Evolutionary conservation across 2,329 filamentous ascomycete genomes (phyloP).

Genomic region (Pyrenophora seminiperda): DNA sequence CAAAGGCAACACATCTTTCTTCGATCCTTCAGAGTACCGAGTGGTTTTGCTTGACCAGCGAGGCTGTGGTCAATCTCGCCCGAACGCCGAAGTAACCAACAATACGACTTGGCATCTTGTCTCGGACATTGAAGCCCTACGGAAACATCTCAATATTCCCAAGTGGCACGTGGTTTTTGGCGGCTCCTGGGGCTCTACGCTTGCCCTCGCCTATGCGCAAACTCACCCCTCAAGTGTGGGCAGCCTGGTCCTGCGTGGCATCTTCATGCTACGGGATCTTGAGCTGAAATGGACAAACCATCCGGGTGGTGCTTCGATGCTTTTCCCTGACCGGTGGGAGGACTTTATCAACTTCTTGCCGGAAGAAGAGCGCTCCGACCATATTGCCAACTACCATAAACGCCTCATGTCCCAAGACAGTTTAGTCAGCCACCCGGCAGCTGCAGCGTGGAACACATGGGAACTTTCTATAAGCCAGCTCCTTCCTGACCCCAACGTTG

Average conservation of each 20-base stretch:
- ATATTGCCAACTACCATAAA: conserved; percentile 49
- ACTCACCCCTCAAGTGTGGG: conserved; percentile 48
- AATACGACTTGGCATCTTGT: conserved; percentile 55
- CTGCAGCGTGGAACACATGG: conserved; percentile 47
- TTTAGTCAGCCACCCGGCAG: conserved; percentile 37
- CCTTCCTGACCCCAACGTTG: conserved; percentile 23
- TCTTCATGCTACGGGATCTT: conserved; percentile 47
- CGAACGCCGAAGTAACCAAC: conserved; percentile 48
- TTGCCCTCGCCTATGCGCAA: conserved; percentile 54
- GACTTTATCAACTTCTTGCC: conserved; percentile 46
- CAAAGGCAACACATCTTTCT: conserved; percentile 49
- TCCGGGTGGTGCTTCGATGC: conserved; percentile 33
- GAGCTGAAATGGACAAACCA: conserved; percentile 48
- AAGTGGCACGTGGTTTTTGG: conserved; percentile 57
- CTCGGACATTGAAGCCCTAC: conserved; percentile 53
- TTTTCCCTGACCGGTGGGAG: conserved; percentile 51
- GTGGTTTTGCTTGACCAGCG: conserved; percentile 57
- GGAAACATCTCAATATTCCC: conserved; percentile 49
- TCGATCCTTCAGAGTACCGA: conserved; percentile 53
- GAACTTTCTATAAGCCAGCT: conserved; percentile 42
- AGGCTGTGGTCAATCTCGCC: conserved; percentile 53
- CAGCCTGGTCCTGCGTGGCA: conserved; percentile 51
- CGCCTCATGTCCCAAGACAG: conserved; percentile 45
- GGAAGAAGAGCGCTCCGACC: conserved; percentile 46
- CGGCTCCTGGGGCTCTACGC: conserved; percentile 56